A percentile compares a stretch with the other conserved stretches of the same genome.
Conservation (phyloP, 2,329 filamentous ascomycete genomes). For the Metarhizium album region DNA sequence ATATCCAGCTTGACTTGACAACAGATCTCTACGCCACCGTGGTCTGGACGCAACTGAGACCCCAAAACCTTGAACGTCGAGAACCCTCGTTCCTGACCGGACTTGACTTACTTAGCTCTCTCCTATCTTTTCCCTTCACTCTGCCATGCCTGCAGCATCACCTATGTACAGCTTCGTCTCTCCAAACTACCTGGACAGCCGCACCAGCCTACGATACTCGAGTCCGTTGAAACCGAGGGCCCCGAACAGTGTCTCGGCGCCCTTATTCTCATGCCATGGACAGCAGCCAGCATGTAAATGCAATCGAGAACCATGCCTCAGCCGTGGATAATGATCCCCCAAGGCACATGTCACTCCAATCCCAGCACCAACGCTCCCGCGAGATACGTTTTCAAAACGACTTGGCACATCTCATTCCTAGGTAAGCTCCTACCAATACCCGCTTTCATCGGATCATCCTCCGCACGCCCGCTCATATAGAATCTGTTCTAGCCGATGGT, state of each 20-base stretch:
- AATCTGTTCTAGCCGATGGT: slow-evolving; percentile 42
- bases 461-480: background rate
- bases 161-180: background rate
- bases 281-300: slow-evolving; percentile 27
- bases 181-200: background rate
- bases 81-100: background rate
- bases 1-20: too few relatives aligned
- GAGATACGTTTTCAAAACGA: slow-evolving; percentile 25
- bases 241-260: background rate
- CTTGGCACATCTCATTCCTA: slow-evolving; percentile 32
- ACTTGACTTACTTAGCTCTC: background rate
- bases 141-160: background rate
- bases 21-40: background rate
- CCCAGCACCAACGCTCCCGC: slow-evolving; percentile 1
- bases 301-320: slow-evolving; percentile 24
- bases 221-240: background rate
- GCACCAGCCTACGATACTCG: background rate
- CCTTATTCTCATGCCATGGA: slow-evolving; percentile 24
- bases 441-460: background rate
- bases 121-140: background rate
- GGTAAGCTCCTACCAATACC: slow-evolving; percentile 19
- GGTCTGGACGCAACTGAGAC: background rate
- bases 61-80: background rate
- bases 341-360: background rate
- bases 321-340: slow-evolving; percentile 15